Percentiles rank a stretch among this genome's conserved stretches.
phyloP scores from a whole-genome alignment of 176 grass and related monocot species.

The Zea luxurians region DNA sequence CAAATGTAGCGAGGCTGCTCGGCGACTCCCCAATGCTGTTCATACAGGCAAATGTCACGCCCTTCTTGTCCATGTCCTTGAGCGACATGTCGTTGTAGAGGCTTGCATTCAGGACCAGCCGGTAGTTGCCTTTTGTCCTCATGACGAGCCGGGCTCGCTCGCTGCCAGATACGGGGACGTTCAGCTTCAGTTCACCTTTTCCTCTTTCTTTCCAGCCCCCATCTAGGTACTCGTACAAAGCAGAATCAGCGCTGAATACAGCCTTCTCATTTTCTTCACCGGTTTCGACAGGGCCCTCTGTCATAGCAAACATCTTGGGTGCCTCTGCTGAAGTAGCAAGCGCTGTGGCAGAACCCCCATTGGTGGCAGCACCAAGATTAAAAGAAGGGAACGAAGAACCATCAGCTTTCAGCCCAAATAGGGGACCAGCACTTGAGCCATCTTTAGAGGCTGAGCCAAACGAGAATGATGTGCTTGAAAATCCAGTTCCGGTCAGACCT shows the following conservation, averaged over 20 bases:
- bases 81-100: slow-evolving; percentile 83
- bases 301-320: slow-evolving; percentile 62
- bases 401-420: slow-evolving; percentile 53
- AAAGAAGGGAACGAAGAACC: slow-evolving; percentile 58
- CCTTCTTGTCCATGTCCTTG: slow-evolving; percentile 98
- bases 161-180: slow-evolving; percentile 52
- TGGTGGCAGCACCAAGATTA: slow-evolving; percentile 45
- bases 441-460: slow-evolving; percentile 67
- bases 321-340: slow-evolving; percentile 44
- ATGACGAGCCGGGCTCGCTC: slow-evolving; percentile 84
- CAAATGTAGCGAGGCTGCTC: slow-evolving; percentile 59
- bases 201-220: slow-evolving; percentile 98
- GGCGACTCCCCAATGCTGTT: slow-evolving; percentile 72
- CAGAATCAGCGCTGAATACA: slow-evolving; percentile 70
- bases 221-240: slow-evolving; percentile 82
- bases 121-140: slow-evolving; percentile 88
- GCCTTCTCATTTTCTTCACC: slow-evolving; percentile 94
- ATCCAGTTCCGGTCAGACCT: slow-evolving; percentile 81
- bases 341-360: slow-evolving; percentile 38
- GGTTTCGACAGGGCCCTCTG: slow-evolving; percentile 81
- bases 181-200: slow-evolving; percentile 89
- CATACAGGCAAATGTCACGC: slow-evolving; percentile 79
- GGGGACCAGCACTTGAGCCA: slow-evolving; percentile 41
- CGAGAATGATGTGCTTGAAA: slow-evolving; percentile 71
- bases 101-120: slow-evolving; percentile 78